A percentile compares a stretch with the other conserved stretches of the same genome.
phyloP scores from a whole-genome alignment of 2,329 filamentous ascomycete genomes.

The Aspergillus sp. region DNA sequence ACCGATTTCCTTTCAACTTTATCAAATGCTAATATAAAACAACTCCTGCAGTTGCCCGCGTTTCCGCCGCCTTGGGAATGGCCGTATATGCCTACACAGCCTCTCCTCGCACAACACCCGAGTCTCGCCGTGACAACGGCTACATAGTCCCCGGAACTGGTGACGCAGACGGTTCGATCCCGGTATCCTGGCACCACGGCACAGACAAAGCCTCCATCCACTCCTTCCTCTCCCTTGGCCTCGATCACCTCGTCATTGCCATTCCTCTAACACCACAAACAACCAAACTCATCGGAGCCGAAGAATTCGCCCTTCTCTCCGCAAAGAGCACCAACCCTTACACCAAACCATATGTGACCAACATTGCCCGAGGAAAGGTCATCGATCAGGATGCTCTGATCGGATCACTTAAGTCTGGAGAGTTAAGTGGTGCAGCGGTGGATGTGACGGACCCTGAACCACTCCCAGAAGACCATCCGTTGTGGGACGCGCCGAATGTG shows the following conservation, averaged over 20 bases:
- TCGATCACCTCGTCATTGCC: conserved; percentile 54
- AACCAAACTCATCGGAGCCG: conserved; percentile 48
- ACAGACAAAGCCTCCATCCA: conserved; percentile 48
- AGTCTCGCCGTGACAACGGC: conserved; percentile 58
- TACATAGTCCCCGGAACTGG: conserved; percentile 67
- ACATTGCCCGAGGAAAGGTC: conserved; percentile 65
- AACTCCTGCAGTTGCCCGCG: conserved; percentile 42
- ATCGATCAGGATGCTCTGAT: conserved; percentile 61
- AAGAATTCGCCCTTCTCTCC: conserved; percentile 54
- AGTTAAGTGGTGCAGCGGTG: conserved; percentile 63
- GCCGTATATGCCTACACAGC: conserved; percentile 72
- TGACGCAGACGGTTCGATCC: conserved; percentile 52
- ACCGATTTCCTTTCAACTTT: not conserved
- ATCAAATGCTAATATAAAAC: conserved; percentile 2
- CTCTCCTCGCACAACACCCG: conserved; percentile 61
- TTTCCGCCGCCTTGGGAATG: conserved; percentile 64
- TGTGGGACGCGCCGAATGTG: conserved; percentile 67
- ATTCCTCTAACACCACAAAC: conserved; percentile 56
- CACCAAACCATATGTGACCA: conserved; percentile 58
- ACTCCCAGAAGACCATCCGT: conserved; percentile 59
- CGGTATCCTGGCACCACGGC: conserved; percentile 54
- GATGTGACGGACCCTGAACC: conserved; percentile 80
- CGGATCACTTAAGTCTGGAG: conserved; percentile 51
- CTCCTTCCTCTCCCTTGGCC: conserved; percentile 50
- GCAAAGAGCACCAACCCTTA: conserved; percentile 18